Conservation (phyloP, 1,284 basidiomycete species). For the Phylloboletellus chloephorus region DNA sequence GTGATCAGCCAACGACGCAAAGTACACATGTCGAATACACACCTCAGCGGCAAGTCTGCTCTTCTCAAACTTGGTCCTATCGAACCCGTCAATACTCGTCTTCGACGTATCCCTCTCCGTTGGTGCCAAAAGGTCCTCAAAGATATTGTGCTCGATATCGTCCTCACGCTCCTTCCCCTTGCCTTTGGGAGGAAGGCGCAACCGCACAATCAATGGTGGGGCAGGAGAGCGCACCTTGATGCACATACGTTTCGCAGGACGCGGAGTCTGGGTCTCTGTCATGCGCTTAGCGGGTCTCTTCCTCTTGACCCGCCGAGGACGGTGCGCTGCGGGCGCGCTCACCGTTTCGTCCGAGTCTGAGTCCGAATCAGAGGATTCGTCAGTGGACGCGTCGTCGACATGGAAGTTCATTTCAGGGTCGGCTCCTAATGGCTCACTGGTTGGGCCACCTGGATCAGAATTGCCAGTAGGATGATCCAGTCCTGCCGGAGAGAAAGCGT, state of each 20-base stretch:
- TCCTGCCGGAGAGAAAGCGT: slow-evolving; percentile 3
- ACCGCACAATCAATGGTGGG: slow-evolving; percentile 40
- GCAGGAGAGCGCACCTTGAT: slow-evolving; percentile 36
- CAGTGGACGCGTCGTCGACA: slow-evolving; percentile 20
- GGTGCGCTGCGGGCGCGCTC: slow-evolving; percentile 10
- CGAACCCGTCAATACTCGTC: slow-evolving; percentile 61
- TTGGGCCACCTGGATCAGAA: slow-evolving; percentile 8
- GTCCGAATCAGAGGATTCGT: slow-evolving; percentile 31
- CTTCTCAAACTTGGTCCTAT: slow-evolving; percentile 75
- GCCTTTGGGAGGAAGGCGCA: slow-evolving; percentile 50
- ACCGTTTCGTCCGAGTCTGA: slow-evolving; percentile 28
- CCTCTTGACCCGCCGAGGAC: slow-evolving; percentile 26
- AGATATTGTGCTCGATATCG: slow-evolving; percentile 55
- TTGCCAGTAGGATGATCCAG: slow-evolving; percentile 5
- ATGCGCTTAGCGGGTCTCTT: slow-evolving; percentile 26
- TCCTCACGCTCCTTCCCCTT: slow-evolving; percentile 64
- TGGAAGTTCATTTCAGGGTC: slow-evolving; percentile 21
- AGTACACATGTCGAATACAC: slow-evolving; percentile 15
- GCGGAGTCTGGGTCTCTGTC: slow-evolving; percentile 22
- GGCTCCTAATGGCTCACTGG: slow-evolving; percentile 2
- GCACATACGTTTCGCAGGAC: slow-evolving; percentile 38
- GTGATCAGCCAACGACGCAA: slow-evolving; percentile 9
- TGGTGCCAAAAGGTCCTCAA: slow-evolving; percentile 73
- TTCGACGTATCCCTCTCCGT: slow-evolving; percentile 73
- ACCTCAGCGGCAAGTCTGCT: slow-evolving; percentile 72